phyloP scores from a whole-genome alignment of 2,329 filamentous ascomycete species.

The Aspergillus jensenii region DNA sequence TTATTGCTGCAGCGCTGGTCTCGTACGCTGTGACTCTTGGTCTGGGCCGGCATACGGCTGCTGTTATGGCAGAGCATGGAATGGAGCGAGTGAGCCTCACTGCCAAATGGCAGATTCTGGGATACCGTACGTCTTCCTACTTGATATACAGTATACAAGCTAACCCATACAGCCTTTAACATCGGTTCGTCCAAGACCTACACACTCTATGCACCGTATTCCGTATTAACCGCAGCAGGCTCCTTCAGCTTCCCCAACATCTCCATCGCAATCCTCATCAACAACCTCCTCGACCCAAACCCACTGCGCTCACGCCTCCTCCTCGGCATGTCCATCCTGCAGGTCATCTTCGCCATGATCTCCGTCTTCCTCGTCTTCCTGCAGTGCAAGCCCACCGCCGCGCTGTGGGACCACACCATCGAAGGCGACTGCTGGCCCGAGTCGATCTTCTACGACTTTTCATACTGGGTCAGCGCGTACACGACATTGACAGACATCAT shows the following conservation, averaged over 20 bases:
- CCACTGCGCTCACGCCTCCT: slow-evolving; percentile 17
- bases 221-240: background rate
- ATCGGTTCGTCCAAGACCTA: slow-evolving; percentile 16
- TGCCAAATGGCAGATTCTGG: slow-evolving; percentile 28
- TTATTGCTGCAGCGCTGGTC: slow-evolving; percentile 25
- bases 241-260: slow-evolving; percentile 31
- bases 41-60: slow-evolving; percentile 26
- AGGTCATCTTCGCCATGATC: slow-evolving; percentile 24
- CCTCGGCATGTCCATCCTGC: slow-evolving; percentile 23
- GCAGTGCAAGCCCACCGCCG: slow-evolving; percentile 23
- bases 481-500: slow-evolving; percentile 29
- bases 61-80: slow-evolving; percentile 24
- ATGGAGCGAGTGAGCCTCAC: slow-evolving; percentile 17
- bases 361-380: slow-evolving; percentile 26
- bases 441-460: slow-evolving; percentile 22
- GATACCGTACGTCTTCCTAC: slow-evolving; percentile 18
- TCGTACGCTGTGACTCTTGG: slow-evolving; percentile 26
- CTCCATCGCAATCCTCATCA: slow-evolving; percentile 27
- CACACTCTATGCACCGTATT: no score
- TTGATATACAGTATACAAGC: background rate
- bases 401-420: slow-evolving; percentile 21
- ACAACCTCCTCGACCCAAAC: slow-evolving; percentile 27
- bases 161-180: slow-evolving; percentile 19
- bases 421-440: slow-evolving; percentile 23
- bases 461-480: slow-evolving; percentile 27